These are phyloP conservation scores for Pinus tabuliformis DNA, from an alignment of 75 land plant genomes.

Conservation along the genomic window DNA sequence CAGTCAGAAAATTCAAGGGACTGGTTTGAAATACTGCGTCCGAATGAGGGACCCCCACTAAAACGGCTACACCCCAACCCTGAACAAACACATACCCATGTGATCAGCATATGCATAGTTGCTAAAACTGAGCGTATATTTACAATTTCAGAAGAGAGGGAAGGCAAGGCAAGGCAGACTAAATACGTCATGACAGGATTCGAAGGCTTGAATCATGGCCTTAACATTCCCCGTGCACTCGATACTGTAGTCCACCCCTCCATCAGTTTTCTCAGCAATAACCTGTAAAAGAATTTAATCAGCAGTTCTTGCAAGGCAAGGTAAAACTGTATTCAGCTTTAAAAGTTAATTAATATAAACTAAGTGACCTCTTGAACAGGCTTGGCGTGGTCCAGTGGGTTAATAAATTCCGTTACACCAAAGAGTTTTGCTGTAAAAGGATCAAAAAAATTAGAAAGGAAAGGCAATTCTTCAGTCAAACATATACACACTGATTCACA, in stretches of 20 bases:
- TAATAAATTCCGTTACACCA: slow-evolving; percentile 47
- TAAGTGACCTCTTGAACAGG: slow-evolving; percentile 47
- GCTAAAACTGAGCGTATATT: too few relatives aligned
- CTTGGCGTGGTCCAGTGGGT: slow-evolving; percentile 47
- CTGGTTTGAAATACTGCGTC: slow-evolving; percentile 10
- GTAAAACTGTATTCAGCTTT: too few relatives aligned
- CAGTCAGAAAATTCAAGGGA: slow-evolving; percentile 28
- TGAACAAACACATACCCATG: background rate
- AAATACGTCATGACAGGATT: slow-evolving; percentile 44
- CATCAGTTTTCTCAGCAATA: slow-evolving; percentile 45
- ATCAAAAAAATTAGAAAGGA: background rate
- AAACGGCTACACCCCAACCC: slow-evolving; percentile 36
- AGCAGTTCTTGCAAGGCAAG: too few relatives aligned
- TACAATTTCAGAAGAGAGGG: background rate
- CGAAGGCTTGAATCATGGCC: slow-evolving; percentile 49
- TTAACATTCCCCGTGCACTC: slow-evolving; percentile 60
- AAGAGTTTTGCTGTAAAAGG: slow-evolving; percentile 40
- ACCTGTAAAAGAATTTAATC: slow-evolving; percentile 6
- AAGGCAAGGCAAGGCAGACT: background rate
- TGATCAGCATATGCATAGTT: too few relatives aligned
- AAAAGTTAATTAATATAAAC: too few relatives aligned
- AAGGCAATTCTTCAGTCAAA: background rate
- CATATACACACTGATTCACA: background rate
- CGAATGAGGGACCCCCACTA: slow-evolving; percentile 17
- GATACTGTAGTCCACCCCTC: slow-evolving; percentile 59